These are phyloP conservation scores for Suillus plorans DNA, from an alignment of 768 basidiomycete genomes.

Conservation along the genomic window DNA sequence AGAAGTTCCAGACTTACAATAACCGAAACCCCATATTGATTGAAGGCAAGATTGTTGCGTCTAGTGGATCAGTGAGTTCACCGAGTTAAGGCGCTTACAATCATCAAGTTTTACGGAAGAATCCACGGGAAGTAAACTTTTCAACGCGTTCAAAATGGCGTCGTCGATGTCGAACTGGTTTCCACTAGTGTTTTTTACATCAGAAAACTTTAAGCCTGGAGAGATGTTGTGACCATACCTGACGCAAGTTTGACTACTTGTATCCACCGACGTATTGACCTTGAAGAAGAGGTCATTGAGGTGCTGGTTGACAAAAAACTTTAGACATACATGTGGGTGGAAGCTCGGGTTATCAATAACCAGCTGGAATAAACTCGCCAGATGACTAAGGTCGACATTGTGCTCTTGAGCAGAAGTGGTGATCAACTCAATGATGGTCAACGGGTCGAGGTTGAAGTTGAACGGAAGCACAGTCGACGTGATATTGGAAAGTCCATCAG, in stretches of 20 bases:
- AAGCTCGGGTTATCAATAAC: conserved; percentile 48
- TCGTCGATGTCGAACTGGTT: conserved; percentile 60
- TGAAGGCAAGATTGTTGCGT: conserved; percentile 57
- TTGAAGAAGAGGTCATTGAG: conserved; percentile 19
- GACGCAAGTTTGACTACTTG: conserved; percentile 52
- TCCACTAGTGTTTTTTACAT: conserved; percentile 41
- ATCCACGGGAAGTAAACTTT: conserved; percentile 54
- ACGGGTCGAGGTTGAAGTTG: conserved; percentile 62
- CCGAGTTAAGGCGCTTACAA: conserved; percentile 41
- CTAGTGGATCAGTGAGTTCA: conserved; percentile 28
- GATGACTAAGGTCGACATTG: conserved; percentile 58
- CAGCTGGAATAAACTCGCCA: conserved; percentile 53
- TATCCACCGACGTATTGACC: conserved; percentile 58
- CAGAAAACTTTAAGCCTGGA: conserved; percentile 4
- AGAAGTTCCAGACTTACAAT: conserved; percentile 36
- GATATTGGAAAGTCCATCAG: conserved; percentile 54
- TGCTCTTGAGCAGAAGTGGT: conserved; percentile 49
- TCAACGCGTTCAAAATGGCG: conserved; percentile 61
- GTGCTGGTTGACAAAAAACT: background rate
- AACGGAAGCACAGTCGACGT: conserved; percentile 59
- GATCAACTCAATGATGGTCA: conserved; percentile 60
- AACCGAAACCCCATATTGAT: conserved; percentile 55
- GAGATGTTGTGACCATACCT: conserved; percentile 39
- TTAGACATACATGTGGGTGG: conserved; percentile 47
- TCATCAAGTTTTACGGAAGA: conserved; percentile 62